Evolutionary conservation across 768 basidiomycete species (phyloP).

Genomic region (Wakefieldia striispora): DNA sequence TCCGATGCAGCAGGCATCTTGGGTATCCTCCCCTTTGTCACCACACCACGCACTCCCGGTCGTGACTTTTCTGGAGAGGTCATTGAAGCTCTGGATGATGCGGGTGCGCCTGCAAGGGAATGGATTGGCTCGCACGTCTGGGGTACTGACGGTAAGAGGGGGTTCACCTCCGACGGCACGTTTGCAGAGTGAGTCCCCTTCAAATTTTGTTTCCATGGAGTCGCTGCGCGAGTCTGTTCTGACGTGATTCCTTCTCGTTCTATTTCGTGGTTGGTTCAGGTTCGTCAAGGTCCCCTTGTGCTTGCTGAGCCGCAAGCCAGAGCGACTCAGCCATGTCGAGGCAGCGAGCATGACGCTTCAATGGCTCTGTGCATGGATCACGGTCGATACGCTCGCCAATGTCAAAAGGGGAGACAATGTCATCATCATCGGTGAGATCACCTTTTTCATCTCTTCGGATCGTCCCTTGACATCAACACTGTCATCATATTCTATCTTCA

Average conservation of each 20-base stretch:
- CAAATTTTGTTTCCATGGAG: background rate
- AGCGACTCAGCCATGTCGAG: constrained; percentile 20
- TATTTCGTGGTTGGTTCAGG: constrained; percentile 13
- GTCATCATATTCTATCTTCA: background rate
- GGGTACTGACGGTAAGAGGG: constrained; percentile 34
- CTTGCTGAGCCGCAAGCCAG: constrained; percentile 32
- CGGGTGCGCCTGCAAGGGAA: constrained; percentile 11
- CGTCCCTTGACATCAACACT: too few species aligned
- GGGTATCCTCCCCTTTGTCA: constrained; percentile 32
- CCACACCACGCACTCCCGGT: constrained; percentile 30
- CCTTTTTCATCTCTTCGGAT: too few species aligned
- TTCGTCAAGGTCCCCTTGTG: constrained; percentile 29
- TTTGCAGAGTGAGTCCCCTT: constrained; percentile 31
- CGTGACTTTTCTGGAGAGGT: constrained; percentile 36
- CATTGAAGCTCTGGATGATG: constrained; percentile 28
- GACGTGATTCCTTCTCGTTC: background rate
- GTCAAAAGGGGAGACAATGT: constrained; percentile 34
- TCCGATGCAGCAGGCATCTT: constrained; percentile 31
- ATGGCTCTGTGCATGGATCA: constrained; percentile 38
- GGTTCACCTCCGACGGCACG: constrained; percentile 32
- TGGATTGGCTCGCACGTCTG: constrained; percentile 34
- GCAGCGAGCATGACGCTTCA: constrained; percentile 35
- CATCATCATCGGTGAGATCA: constrained; percentile 27
- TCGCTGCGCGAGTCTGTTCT: background rate
- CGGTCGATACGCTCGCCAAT: constrained; percentile 32